Evolutionary conservation across 805 yeast species (phyloP).

Genomic region (Saturnispora diversa): DNA sequence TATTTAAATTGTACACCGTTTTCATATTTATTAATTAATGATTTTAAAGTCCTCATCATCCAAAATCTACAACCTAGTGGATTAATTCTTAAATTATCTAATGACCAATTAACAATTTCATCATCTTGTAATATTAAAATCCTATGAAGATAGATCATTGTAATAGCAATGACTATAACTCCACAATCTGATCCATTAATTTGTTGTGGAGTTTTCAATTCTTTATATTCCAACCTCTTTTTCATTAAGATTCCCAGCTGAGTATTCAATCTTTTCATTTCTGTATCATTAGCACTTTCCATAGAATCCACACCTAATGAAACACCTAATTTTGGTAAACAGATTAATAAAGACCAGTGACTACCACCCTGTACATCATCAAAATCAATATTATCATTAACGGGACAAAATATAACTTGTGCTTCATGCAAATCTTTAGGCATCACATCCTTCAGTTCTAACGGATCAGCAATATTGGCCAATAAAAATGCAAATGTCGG

Average conservation of each 20-base stretch:
- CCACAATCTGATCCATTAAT: slow-evolving; percentile 64
- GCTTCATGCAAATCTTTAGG: slow-evolving; percentile 36
- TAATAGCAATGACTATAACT: slow-evolving; percentile 33
- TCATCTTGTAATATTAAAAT: slow-evolving; percentile 26
- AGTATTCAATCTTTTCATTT: slow-evolving; percentile 27
- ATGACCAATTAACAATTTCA: slow-evolving; percentile 25
- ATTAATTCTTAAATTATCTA: slow-evolving; percentile 36
- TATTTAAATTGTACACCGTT: slow-evolving; percentile 3
- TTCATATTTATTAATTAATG: slow-evolving; percentile 16
- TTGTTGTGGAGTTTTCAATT: slow-evolving; percentile 44
- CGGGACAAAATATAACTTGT: slow-evolving; percentile 53
- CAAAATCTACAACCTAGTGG: slow-evolving; percentile 43
- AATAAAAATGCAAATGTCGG: slow-evolving; percentile 63
- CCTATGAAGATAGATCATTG: slow-evolving; percentile 30
- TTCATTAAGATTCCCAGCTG: slow-evolving; percentile 28
- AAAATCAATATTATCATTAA: slow-evolving; percentile 9
- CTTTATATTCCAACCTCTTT: slow-evolving; percentile 16
- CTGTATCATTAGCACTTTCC: slow-evolving; percentile 36
- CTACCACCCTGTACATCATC: slow-evolving; percentile 36
- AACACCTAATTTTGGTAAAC: slow-evolving; percentile 25
- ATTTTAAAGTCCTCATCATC: slow-evolving; percentile 31
- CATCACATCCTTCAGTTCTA: slow-evolving; percentile 35
- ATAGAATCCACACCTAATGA: slow-evolving; percentile 56
- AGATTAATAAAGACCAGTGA: slow-evolving; percentile 66
- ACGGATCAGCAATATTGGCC: slow-evolving; percentile 41